Evolutionary conservation across 1,139 yeast species (phyloP), one percentile per base, ranked within the genome.

Genomic region (Geotrichum cucujoidarum): DNA sequence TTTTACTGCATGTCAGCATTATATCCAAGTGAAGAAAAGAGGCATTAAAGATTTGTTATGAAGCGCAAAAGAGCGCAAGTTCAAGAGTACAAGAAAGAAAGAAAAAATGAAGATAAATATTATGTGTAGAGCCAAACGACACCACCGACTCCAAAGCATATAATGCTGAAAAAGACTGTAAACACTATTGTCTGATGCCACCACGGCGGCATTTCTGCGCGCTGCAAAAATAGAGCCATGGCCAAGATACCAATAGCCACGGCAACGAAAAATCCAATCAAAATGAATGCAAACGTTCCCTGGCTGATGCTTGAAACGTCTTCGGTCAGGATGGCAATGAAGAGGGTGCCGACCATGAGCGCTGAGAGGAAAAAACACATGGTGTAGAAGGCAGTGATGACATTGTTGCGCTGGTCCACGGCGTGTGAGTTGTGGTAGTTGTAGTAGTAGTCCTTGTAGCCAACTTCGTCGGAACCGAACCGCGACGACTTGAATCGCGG

Each of bases 101-200:
- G 14, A 34, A 10, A 13, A 34, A 16, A 16, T 10, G 11, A 11
- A 34, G 11, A 5, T 10, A 34, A 13, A 34, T 17, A 33, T 18
- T 21, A 50, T 20, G 43, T 49, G 24, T 62, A 42, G 13, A 63
- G 47, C 65, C 66, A 63, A 29, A 67, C 68, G 36, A 74, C 61
- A 6, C 77, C 77, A 27, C 76, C 76, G 27, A 75, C 74, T 10
- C 72, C 75, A 29, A 72, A 66, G 43, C 73, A 68, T 5, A 73
- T 68, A 13, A 73, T 66, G 16, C 69, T 54, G 40, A 73, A 59
- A 49, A 73, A 70, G 7, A 69, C 55, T 1, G 68, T 50, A 44
- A 60, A 63, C 49, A 72, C 67, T 51, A 64, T 37, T 43, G 70
- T 59, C 49, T 73, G 75, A 52, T 72, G 75, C 65, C 70, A 64